These are phyloP conservation scores for Salvia splendens DNA, from an alignment of 257 asterid genomes.

Conservation along the genomic window DNA sequence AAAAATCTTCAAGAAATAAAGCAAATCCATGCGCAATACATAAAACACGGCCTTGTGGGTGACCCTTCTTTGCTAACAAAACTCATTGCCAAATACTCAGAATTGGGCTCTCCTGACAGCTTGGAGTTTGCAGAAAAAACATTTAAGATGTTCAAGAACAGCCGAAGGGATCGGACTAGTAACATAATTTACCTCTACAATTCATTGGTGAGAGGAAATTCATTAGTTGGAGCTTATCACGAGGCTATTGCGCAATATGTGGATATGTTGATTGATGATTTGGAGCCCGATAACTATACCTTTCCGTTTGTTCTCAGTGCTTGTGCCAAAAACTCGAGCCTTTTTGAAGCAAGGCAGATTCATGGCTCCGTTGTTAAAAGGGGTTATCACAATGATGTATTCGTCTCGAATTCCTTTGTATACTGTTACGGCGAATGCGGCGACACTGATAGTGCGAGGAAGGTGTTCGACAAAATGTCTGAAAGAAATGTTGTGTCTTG, in stretches of 20 bases:
- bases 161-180: constrained; percentile 27
- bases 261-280: constrained; percentile 42
- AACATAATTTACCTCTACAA: constrained; percentile 40
- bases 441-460: constrained; percentile 48
- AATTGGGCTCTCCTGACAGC: constrained; percentile 45
- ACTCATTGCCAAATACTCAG: constrained; percentile 46
- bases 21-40: constrained; percentile 48
- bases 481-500: constrained; percentile 58
- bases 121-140: constrained; percentile 46
- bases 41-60: constrained; percentile 41
- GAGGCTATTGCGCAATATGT: constrained; percentile 41
- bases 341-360: constrained; percentile 44
- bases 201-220: constrained; percentile 50
- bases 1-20: constrained; percentile 47
- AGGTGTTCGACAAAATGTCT: constrained; percentile 56
- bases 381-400: constrained; percentile 45
- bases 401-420: constrained; percentile 48
- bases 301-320: constrained; percentile 60
- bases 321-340: constrained; percentile 43
- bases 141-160: constrained; percentile 38
- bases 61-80: constrained; percentile 36
- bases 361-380: constrained; percentile 46
- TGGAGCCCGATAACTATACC: constrained; percentile 51
- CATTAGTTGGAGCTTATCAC: constrained; percentile 33
- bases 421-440: constrained; percentile 53